Evolutionary conservation across 148 eudicot genomes (phyloP).

Genomic region (Rhododendron henanense): DNA sequence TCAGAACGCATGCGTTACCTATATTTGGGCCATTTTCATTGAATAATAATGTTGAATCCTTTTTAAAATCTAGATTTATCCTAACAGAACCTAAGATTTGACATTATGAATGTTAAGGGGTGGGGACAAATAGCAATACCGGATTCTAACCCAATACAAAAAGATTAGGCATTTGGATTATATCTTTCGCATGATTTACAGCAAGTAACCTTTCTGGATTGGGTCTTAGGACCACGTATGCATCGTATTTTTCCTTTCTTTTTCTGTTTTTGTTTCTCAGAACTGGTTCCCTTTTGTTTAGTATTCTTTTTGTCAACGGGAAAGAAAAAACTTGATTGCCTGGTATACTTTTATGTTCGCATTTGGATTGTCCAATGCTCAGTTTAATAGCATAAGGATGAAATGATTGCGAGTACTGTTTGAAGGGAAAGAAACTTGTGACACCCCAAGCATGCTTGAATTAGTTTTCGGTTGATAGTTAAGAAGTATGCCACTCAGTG

Average conservation of each 20-base stretch:
- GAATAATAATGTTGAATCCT: not conserved
- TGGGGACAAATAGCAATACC: not conserved
- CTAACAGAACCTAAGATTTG: not conserved
- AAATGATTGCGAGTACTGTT: not conserved
- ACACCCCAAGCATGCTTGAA: not conserved
- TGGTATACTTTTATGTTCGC: not conserved
- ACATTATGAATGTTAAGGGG: not conserved
- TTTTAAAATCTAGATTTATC: not conserved
- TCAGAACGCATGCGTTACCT: not conserved
- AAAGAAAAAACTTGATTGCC: not conserved
- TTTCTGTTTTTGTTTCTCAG: not conserved
- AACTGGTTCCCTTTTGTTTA: not conserved
- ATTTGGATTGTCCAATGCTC: not conserved
- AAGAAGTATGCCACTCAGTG: not conserved
- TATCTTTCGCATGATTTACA: not conserved
- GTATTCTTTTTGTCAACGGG: not conserved
- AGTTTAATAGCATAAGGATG: not conserved
- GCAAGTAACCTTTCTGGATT: not conserved
- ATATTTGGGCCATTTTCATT: not conserved
- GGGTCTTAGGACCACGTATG: not conserved
- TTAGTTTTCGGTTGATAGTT: not conserved
- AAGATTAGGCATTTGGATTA: not conserved
- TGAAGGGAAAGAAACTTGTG: not conserved
- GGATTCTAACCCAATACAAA: not conserved
- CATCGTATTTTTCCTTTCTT: not conserved